These are phyloP conservation scores for Piper betle DNA, from an alignment of 164 flowering plant genomes.

Conservation along the genomic window DNA sequence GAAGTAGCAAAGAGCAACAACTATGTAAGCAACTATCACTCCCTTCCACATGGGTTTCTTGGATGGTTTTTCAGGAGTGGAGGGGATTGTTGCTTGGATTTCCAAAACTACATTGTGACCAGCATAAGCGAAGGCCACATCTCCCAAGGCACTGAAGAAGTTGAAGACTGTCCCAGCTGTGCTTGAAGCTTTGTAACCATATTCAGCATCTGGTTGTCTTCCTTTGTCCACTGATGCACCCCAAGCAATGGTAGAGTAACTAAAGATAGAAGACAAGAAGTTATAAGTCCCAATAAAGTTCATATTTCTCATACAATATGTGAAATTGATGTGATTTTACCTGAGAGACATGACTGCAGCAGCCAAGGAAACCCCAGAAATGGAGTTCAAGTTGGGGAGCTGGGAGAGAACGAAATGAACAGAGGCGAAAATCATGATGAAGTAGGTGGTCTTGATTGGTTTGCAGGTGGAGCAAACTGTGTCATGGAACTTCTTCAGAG, in stretches of 20 bases:
- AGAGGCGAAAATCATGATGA: slow-evolving; percentile 14
- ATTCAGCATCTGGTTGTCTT: neutral
- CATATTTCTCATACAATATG: too few relatives aligned
- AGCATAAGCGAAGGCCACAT: slow-evolving; percentile 22
- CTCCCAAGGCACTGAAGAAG: slow-evolving; percentile 15
- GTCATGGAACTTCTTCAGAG: slow-evolving; percentile 13
- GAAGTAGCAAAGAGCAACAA: slow-evolving; percentile 25
- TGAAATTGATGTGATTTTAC: slow-evolving; percentile 3
- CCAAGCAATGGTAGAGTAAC: slow-evolving; percentile 25
- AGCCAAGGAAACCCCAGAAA: slow-evolving; percentile 13
- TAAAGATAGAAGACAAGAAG: slow-evolving; percentile 1
- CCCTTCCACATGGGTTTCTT: slow-evolving; percentile 26
- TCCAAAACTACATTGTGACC: slow-evolving; percentile 28
- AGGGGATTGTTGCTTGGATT: slow-evolving; percentile 28
- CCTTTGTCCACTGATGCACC: slow-evolving; percentile 16
- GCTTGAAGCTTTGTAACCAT: slow-evolving; percentile 7
- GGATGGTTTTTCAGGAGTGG: slow-evolving; percentile 18
- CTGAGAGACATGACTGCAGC: slow-evolving; percentile 27
- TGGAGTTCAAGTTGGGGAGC: slow-evolving; percentile 20
- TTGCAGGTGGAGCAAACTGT: neutral
- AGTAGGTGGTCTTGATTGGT: slow-evolving; percentile 12
- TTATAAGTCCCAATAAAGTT: neutral
- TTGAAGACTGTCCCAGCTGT: slow-evolving; percentile 14
- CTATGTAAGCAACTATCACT: slow-evolving; percentile 16
- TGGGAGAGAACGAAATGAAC: slow-evolving; percentile 20